Conservation (phyloP, 495 filamentous ascomycete genomes). For the Bacidia gigantensis region DNA sequence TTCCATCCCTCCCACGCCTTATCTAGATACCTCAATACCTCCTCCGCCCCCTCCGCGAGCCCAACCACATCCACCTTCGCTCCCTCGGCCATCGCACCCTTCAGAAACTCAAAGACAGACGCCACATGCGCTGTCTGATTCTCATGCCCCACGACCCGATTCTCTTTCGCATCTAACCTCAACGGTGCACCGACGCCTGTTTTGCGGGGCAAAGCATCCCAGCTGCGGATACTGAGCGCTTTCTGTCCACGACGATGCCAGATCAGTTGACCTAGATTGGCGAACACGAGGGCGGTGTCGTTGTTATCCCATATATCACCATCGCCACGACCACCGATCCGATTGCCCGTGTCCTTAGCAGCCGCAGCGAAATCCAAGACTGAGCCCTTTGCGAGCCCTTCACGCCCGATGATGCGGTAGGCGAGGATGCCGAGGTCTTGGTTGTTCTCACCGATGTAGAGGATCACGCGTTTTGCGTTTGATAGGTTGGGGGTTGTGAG, state of each 20-base stretch:
- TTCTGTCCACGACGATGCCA: slow-evolving; percentile 48
- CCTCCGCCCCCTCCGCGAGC: slow-evolving; percentile 40
- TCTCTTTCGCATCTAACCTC: slow-evolving; percentile 30
- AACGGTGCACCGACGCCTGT: slow-evolving; percentile 35
- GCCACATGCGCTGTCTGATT: slow-evolving; percentile 40
- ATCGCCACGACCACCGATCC: too few species aligned
- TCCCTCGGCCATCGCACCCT: slow-evolving; percentile 26
- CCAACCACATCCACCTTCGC: slow-evolving; percentile 53
- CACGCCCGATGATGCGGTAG: slow-evolving; percentile 45
- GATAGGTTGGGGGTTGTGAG: slow-evolving; percentile 43
- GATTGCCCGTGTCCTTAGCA: slow-evolving; percentile 22
- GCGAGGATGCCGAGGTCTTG: slow-evolving; percentile 68
- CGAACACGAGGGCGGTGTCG: slow-evolving; percentile 42
- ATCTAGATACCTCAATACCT: slow-evolving; percentile 42
- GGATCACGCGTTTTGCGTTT: slow-evolving; percentile 48
- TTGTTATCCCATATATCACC: too few species aligned
- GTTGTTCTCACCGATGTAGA: slow-evolving; percentile 54
- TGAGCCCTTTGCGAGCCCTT: slow-evolving; percentile 53
- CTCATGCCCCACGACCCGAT: slow-evolving; percentile 43
- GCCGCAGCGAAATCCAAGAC: slow-evolving; percentile 45
- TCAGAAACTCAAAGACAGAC: slow-evolving; percentile 50
- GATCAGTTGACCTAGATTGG: slow-evolving; percentile 55
- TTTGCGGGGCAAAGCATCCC: slow-evolving; percentile 38
- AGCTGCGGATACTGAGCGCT: slow-evolving; percentile 40
- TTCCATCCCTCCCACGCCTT: slow-evolving; percentile 37